A percentile compares a stretch with the other conserved stretches of the same genome.
phyloP scores from a whole-genome alignment of 331 rosid species.

The Cydonia oblonga region DNA sequence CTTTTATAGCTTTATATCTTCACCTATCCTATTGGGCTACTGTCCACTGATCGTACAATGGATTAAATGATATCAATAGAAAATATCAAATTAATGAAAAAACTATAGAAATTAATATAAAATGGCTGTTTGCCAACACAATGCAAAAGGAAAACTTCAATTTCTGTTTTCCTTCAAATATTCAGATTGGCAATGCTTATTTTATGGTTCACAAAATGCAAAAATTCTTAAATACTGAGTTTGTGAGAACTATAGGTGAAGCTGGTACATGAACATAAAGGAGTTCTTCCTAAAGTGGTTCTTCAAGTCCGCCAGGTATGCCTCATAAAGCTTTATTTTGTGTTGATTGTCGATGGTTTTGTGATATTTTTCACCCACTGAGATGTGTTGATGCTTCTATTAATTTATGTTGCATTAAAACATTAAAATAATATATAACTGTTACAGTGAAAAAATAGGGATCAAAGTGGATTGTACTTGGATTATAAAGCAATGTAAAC shows the following conservation, averaged over 20 bases:
- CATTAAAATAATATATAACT: not conserved
- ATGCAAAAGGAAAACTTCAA: not conserved
- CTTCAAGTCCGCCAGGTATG: constrained; percentile 66
- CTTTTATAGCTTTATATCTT: not conserved
- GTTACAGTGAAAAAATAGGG: not conserved
- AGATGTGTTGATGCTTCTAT: not conserved
- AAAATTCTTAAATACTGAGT: not conserved
- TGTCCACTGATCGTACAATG: not conserved
- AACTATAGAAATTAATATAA: not conserved
- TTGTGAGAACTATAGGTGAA: constrained; percentile 43
- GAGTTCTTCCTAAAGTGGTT: constrained; percentile 67
- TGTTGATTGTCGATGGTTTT: not conserved
- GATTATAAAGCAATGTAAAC: not conserved
- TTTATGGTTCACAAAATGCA: not conserved
- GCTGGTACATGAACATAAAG: constrained; percentile 56
- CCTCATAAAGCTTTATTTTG: not conserved
- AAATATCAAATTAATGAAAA: not conserved
- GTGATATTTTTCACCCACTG: not conserved
- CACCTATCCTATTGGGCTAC: not conserved
- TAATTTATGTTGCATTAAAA: not conserved
- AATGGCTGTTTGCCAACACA: not conserved
- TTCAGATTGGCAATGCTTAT: not conserved
- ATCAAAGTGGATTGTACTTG: not conserved
- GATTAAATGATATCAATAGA: not conserved
- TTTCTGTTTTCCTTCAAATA: not conserved